A percentile compares a stretch with the other conserved stretches of the same genome.
Evolutionary conservation across 148 eudicot genomes (phyloP).

Genomic region (Chenopodium album): DNA sequence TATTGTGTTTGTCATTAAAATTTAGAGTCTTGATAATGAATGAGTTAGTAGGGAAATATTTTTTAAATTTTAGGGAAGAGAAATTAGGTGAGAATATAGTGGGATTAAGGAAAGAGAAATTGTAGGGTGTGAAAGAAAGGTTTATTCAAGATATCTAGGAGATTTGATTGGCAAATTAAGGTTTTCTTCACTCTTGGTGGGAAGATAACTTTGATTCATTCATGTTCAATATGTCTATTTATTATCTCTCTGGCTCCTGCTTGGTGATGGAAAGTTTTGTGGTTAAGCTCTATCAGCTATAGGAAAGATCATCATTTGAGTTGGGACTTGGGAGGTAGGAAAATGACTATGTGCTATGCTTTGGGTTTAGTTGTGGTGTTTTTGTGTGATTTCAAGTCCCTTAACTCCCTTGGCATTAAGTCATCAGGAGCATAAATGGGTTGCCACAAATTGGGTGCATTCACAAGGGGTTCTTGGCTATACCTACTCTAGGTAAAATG

Average conservation of each 20-base stretch:
- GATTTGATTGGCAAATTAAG: no score
- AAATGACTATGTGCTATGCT: background rate
- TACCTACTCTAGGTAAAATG: no score
- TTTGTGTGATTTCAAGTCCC: background rate
- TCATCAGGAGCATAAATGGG: background rate
- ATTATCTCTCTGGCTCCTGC: background rate
- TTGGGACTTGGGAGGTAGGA: background rate
- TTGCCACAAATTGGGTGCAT: background rate
- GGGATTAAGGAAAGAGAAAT: background rate
- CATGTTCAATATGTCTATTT: background rate
- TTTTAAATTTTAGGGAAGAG: background rate
- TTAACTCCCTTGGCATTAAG: background rate
- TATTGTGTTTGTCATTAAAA: background rate
- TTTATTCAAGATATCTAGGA: background rate
- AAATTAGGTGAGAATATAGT: background rate
- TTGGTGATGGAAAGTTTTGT: background rate
- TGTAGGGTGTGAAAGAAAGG: background rate
- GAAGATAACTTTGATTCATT: background rate
- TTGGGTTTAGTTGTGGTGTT: background rate
- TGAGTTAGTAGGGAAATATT: background rate
- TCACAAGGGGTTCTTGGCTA: background rate
- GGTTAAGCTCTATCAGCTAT: background rate
- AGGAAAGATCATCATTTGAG: background rate
- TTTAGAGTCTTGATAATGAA: background rate
- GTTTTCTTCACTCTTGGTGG: background rate